A percentile compares a stretch with the other conserved stretches of the same genome.
Evolutionary conservation across 2,329 filamentous ascomycete genomes (phyloP).

Genomic region (Juglanconis oblonga): DNA sequence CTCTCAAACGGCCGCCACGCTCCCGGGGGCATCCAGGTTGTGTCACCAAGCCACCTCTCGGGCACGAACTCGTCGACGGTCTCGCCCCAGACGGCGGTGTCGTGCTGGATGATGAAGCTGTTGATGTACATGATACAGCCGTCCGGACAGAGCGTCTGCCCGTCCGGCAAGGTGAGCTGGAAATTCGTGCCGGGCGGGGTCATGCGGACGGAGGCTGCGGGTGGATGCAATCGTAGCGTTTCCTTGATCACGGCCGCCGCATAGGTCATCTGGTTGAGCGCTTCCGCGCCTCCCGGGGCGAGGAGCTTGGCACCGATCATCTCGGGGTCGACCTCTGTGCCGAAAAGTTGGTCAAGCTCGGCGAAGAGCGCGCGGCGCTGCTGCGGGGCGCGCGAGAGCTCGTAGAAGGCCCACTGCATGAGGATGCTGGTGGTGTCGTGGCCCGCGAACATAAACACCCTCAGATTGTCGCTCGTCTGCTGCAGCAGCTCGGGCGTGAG

Average conservation of each 20-base stretch:
- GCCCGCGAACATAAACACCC: slow-evolving; percentile 38
- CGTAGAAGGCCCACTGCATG: slow-evolving; percentile 35
- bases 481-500: slow-evolving; percentile 28
- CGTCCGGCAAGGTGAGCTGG: slow-evolving; percentile 27
- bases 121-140: slow-evolving; percentile 34
- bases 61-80: slow-evolving; percentile 35
- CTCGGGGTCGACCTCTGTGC: slow-evolving; percentile 26
- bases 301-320: slow-evolving; percentile 26
- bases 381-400: slow-evolving; percentile 31
- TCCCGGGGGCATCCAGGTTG: slow-evolving; percentile 26
- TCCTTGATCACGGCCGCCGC: slow-evolving; percentile 16
- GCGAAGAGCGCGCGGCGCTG: slow-evolving; percentile 27
- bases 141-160: slow-evolving; percentile 29
- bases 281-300: slow-evolving; percentile 26
- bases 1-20: slow-evolving; percentile 54
- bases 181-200: slow-evolving; percentile 26
- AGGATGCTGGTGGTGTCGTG: slow-evolving; percentile 39
- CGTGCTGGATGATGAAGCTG: slow-evolving; percentile 33
- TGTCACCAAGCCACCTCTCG: slow-evolving; percentile 37
- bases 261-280: slow-evolving; percentile 29
- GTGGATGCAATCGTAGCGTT: slow-evolving; percentile 17
- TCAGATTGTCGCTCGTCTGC: slow-evolving; percentile 34
- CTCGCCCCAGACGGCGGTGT: slow-evolving; percentile 32
- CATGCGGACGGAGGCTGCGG: slow-evolving; percentile 30
- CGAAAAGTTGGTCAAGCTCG: slow-evolving; percentile 36